These are phyloP conservation scores for Crithidia fasciculata DNA, from an alignment of 208 protist genomes.

Conservation along the genomic window DNA sequence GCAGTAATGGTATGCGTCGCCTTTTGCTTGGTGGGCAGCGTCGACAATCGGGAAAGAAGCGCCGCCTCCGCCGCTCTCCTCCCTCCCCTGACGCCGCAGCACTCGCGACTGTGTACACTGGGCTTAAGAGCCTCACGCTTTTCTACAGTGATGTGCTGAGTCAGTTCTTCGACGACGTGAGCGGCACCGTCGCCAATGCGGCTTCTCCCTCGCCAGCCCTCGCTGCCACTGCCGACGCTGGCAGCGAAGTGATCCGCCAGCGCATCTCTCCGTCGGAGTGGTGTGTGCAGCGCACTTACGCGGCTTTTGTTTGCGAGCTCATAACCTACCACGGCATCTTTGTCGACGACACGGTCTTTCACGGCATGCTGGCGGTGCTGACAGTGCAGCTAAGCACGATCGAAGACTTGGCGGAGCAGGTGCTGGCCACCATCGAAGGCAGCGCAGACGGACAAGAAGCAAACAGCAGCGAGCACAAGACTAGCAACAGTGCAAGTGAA, in stretches of 20 bases:
- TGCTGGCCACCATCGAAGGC: constrained; percentile 8
- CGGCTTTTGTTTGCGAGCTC: constrained; percentile 64
- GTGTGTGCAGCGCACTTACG: constrained; percentile 56
- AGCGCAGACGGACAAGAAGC: background rate
- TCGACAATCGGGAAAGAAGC: background rate
- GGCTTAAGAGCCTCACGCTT: constrained; percentile 13
- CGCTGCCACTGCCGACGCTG: background rate
- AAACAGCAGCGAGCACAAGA: background rate
- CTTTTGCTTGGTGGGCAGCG: background rate
- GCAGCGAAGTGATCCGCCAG: constrained; percentile 11
- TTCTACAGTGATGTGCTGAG: constrained; percentile 20
- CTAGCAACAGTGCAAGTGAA: background rate
- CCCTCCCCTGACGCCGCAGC: background rate
- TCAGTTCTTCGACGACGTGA: constrained; percentile 17
- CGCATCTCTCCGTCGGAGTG: constrained; percentile 27
- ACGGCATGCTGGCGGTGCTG: constrained; percentile 48
- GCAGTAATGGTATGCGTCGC: background rate
- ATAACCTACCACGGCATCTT: constrained; percentile 83
- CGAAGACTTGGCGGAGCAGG: constrained; percentile 27
- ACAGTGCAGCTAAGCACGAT: constrained; percentile 41
- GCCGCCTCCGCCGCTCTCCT: background rate
- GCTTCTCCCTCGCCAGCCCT: background rate
- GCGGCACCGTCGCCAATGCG: background rate
- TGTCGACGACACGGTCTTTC: constrained; percentile 39
- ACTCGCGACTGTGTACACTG: constrained; percentile 13